Conservation (phyloP, 257 asterid species). For the Thymus quinquecostatus region DNA sequence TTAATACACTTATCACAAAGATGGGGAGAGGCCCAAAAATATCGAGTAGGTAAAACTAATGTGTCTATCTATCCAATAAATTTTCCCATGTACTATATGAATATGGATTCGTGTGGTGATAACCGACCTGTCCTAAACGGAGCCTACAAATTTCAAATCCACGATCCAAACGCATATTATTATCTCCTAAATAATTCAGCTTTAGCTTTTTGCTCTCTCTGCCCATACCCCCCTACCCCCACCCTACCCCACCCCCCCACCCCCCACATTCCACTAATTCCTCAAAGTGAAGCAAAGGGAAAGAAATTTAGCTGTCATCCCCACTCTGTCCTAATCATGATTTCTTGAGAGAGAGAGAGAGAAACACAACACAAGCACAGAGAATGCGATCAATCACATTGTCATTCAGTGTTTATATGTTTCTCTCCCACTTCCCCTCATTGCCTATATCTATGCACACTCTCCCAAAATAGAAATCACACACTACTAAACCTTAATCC, state of each 20-base stretch:
- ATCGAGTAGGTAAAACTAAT: no score
- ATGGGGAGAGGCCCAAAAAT: no score
- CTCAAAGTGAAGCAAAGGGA: slow-evolving; percentile 38
- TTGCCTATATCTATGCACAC: slow-evolving; percentile 30
- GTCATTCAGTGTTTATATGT: slow-evolving; percentile 33
- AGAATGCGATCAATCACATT: slow-evolving; percentile 40
- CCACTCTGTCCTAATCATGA: slow-evolving; percentile 46
- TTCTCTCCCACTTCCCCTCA: slow-evolving; percentile 35
- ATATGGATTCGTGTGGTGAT: no score
- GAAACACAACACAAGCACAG: not conserved
- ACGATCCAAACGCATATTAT: no score
- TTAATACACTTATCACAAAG: no score
- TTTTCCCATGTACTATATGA: no score
- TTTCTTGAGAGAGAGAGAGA: slow-evolving; percentile 30
- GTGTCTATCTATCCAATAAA: no score
- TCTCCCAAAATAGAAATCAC: not conserved
- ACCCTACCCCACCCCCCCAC: not conserved
- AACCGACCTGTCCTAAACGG: no score
- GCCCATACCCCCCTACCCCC: slow-evolving; percentile 16
- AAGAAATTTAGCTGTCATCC: slow-evolving; percentile 47
- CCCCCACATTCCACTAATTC: slow-evolving; percentile 35
- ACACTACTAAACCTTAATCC: not conserved
- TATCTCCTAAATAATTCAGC: not conserved
- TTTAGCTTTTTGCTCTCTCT: slow-evolving; percentile 27
- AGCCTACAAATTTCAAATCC: no score